A percentile compares a stretch with the other conserved stretches of the same genome.
These are phyloP conservation scores for Plasmodium blacklocki DNA, from an alignment of 169 alveolate species.

Conservation along the genomic window DNA sequence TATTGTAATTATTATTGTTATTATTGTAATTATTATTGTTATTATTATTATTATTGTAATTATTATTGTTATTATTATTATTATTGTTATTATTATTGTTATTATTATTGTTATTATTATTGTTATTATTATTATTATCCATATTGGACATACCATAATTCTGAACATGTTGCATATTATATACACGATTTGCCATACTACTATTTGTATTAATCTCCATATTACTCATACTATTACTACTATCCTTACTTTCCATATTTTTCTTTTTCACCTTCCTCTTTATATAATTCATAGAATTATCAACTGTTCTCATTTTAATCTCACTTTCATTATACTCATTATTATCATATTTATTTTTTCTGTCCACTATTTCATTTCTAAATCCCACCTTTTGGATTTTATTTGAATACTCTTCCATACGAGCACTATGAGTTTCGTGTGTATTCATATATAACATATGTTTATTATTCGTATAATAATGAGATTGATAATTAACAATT, in stretches of 20 bases:
- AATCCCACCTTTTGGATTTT: slow-evolving; percentile 12
- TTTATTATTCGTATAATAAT: neutral
- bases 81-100: neutral
- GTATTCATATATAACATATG: neutral
- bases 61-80: neutral
- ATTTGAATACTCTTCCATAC: neutral
- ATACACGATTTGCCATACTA: no score
- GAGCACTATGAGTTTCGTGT: neutral
- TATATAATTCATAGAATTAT: neutral
- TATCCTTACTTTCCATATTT: neutral
- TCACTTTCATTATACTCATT: slow-evolving; percentile 7
- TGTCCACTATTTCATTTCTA: neutral
- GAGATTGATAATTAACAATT: neutral
- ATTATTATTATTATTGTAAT: neutral
- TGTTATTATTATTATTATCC: neutral
- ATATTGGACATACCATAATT: neutral
- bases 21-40: neutral
- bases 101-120: neutral
- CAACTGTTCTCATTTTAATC: neutral
- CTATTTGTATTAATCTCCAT: no score
- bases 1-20: neutral
- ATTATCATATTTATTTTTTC: neutral
- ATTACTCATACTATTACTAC: neutral
- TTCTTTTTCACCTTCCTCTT: slow-evolving; percentile 19
- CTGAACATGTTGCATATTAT: no score